Evolutionary conservation across 441 rosid species (phyloP).

Genomic region (Populus trichocarpa): DNA sequence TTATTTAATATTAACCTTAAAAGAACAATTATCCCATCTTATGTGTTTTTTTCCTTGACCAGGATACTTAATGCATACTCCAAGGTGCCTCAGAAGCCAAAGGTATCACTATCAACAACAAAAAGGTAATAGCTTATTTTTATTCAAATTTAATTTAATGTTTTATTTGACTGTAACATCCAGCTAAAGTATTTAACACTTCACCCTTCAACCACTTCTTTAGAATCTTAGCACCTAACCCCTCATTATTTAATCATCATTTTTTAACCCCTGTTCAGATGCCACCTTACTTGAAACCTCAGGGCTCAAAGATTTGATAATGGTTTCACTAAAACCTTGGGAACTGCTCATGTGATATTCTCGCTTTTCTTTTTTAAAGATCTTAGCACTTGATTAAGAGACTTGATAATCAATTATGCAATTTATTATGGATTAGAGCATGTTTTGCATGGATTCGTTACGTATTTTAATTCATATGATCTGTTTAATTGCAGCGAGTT

Average conservation of each 20-base stretch:
- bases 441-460: not conserved
- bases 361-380: not conserved
- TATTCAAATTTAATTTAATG: not conserved
- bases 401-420: not conserved
- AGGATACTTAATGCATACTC: constrained; percentile 83
- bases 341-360: not conserved
- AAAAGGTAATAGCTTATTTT: constrained; percentile 42
- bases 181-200: not conserved
- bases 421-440: not conserved
- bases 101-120: constrained; percentile 34
- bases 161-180: not conserved
- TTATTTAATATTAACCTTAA: not conserved
- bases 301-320: not conserved
- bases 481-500: constrained; percentile 51
- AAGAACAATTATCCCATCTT: not conserved
- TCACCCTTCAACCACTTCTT: not conserved
- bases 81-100: constrained; percentile 76
- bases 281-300: not conserved
- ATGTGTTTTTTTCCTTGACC: constrained; percentile 21
- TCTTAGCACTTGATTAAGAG: not conserved
- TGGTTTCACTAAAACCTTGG: not conserved
- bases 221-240: not conserved
- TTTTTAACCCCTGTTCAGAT: not conserved
- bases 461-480: not conserved
- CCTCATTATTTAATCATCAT: not conserved